These are phyloP conservation scores for Protomyces inouyei DNA, from an alignment of 1,139 yeast genomes.

Conservation along the genomic window DNA sequence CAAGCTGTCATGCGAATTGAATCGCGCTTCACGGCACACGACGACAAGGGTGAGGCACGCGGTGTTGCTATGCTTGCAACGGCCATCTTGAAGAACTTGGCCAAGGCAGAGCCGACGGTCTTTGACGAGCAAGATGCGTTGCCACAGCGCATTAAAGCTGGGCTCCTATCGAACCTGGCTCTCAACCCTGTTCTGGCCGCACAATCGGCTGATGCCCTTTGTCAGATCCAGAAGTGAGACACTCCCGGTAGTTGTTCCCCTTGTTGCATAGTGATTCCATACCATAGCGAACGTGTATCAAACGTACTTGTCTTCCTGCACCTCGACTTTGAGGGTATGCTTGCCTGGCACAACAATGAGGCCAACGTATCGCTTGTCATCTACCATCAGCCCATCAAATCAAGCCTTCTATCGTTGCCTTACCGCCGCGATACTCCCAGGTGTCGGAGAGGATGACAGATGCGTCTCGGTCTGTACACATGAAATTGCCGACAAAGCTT, in stretches of 20 bases:
- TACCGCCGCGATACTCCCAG: slow-evolving; percentile 13
- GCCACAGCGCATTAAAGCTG: not conserved
- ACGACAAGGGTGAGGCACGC: slow-evolving; percentile 35
- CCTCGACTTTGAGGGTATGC: not conserved
- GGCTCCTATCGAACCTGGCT: not conserved
- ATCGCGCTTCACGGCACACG: slow-evolving; percentile 30
- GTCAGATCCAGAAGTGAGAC: not conserved
- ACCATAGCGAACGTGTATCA: not conserved
- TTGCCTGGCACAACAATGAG: slow-evolving; percentile 23
- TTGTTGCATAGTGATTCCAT: not conserved
- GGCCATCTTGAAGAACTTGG: slow-evolving; percentile 40
- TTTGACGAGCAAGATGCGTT: not conserved
- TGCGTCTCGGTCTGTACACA: slow-evolving; percentile 22
- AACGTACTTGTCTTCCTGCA: not conserved
- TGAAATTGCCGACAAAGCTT: slow-evolving; percentile 5
- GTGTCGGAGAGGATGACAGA: slow-evolving; percentile 12
- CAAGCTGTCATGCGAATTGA: not conserved
- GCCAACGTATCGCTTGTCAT: slow-evolving; percentile 14
- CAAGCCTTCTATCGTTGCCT: not conserved
- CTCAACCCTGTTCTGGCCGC: slow-evolving; percentile 20
- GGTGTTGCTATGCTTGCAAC: slow-evolving; percentile 40
- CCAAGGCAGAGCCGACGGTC: slow-evolving; percentile 4
- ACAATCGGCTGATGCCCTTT: slow-evolving; percentile 11
- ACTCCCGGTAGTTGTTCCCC: not conserved
- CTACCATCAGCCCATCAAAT: not conserved